Evolutionary conservation across 1,284 basidiomycete genomes (phyloP), one percentile per base, ranked within the genome.

Genomic region (Fomitopsis pinicola): DNA sequence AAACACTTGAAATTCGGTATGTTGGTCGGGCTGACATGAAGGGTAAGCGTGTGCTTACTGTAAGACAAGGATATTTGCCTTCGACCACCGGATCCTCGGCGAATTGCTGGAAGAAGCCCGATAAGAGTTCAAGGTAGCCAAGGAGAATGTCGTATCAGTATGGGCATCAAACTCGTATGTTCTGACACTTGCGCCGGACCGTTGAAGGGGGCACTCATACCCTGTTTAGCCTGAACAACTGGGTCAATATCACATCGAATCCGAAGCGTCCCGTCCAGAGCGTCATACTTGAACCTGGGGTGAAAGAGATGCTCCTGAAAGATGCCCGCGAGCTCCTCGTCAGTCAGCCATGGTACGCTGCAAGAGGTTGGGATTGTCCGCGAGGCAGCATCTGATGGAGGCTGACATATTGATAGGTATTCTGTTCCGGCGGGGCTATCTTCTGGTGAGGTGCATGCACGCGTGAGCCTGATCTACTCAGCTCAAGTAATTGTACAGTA

Each of bases 401-500:
- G 33, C 33, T 33, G 4, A 30, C 2, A 38, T 17, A 12, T 10
- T 6, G 42, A 5, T 45, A 68, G 67, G 73, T 10, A 89, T 91
- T 61, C 88, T 88, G 1, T 90, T 88, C 74, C 84, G 87, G 22
- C 77, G 89, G 6, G 89, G 89, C 5, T 91, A 90, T 72, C 80
- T 90, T 35, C 77, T 89, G 46, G 84, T 86, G 61, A 64, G 78
- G 65, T 33, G 4, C 33, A n/a, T 22, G 17, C 30, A n/a, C n/a
- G 3, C 12, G 5, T 40, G 42, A n/a, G 3, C 10, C 38, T 5
- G 42, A 35, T 42, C n/a, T 8, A 9, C 38, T 53, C 15, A 22
- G 9, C 26, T 36, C 30, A 66, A 7, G 57, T 36, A 57, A 60
- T 6, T 57, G 42, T 54, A 26, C 66, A 85, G 81, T 82, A 89